phyloP scores from a whole-genome alignment of 257 asterid genomes.

The Nicotiana obtusifolia region DNA sequence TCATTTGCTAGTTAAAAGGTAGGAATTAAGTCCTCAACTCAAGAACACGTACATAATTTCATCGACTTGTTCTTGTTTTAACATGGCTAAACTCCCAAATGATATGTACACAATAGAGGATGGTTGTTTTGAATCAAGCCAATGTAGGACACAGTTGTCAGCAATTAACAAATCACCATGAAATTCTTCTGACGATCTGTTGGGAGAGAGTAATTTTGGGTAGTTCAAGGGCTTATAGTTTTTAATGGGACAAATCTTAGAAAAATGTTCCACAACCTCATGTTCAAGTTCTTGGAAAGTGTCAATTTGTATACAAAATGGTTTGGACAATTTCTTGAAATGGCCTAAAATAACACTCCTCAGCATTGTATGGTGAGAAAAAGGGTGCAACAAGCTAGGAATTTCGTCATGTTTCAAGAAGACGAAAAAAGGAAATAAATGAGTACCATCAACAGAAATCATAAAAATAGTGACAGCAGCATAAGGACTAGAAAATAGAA shows the following conservation, averaged over 20 bases:
- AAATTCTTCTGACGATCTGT: not conserved
- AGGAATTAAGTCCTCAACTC: conserved; percentile 8
- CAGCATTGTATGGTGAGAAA: not conserved
- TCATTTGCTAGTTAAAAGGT: not conserved
- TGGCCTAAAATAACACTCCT: not conserved
- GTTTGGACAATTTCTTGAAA: conserved; percentile 8
- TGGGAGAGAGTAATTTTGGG: not conserved
- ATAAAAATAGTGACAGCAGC: too few species aligned
- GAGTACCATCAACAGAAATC: too few species aligned
- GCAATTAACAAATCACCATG: not conserved
- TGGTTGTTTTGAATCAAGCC: conserved; percentile 16
- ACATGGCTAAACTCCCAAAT: conserved; percentile 17
- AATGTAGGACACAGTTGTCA: not conserved
- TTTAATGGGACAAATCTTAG: not conserved
- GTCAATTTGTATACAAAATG: conserved; percentile 9
- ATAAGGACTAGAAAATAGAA: too few species aligned
- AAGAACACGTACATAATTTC: conserved; percentile 15
- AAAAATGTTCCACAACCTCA: not conserved
- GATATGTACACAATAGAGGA: conserved; percentile 22
- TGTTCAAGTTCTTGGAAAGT: conserved; percentile 7
- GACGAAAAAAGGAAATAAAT: too few species aligned
- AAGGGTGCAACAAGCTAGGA: conserved; percentile 6
- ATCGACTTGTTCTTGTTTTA: conserved; percentile 13
- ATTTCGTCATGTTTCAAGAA: conserved; percentile 10
- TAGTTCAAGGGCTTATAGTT: not conserved